Evolutionary conservation across 108 stramenopile species (phyloP).

Genomic region (Cyclotella cryptica): DNA sequence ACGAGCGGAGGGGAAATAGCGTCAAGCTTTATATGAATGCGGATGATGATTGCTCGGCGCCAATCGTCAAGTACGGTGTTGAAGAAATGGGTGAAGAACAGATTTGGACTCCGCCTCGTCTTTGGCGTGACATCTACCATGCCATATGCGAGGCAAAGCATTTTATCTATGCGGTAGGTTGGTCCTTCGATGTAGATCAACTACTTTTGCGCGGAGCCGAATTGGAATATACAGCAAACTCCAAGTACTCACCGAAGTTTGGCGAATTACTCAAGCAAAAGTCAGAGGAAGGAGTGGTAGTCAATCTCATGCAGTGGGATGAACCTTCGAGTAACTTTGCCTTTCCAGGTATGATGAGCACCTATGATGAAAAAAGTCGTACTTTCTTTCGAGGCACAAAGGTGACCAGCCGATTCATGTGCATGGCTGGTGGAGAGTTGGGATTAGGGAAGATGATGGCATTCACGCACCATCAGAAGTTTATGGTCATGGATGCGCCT

Average conservation of each 20-base stretch:
- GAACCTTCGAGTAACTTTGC: slow-evolving; percentile 47
- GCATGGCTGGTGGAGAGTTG: slow-evolving; percentile 33
- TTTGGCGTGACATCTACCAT: slow-evolving; percentile 60
- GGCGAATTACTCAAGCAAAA: slow-evolving; percentile 54
- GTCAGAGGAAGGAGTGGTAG: slow-evolving; percentile 51
- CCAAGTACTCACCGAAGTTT: slow-evolving; percentile 44
- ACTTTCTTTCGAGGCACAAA: slow-evolving; percentile 40
- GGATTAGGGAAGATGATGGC: slow-evolving; percentile 43
- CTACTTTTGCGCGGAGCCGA: slow-evolving; percentile 52
- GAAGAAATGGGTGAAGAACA: slow-evolving; percentile 12
- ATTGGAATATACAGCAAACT: slow-evolving; percentile 10
- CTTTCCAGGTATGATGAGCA: slow-evolving; percentile 54
- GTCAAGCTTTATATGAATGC: slow-evolving; percentile 63
- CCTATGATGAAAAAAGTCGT: slow-evolving; percentile 48
- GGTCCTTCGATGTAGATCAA: slow-evolving; percentile 53
- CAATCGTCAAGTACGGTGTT: slow-evolving; percentile 45
- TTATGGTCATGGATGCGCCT: slow-evolving; percentile 52
- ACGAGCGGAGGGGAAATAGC: slow-evolving; percentile 34
- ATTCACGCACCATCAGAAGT: slow-evolving; percentile 62
- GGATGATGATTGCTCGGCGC: slow-evolving; percentile 54
- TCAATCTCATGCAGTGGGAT: slow-evolving; percentile 63
- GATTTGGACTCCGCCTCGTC: slow-evolving; percentile 40
- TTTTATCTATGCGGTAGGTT: slow-evolving; percentile 56
- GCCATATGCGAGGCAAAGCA: slow-evolving; percentile 53
- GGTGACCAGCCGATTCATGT: slow-evolving; percentile 46